Conservation (phyloP, 176 grass and related monocot genomes). For the Canna indica region DNA sequence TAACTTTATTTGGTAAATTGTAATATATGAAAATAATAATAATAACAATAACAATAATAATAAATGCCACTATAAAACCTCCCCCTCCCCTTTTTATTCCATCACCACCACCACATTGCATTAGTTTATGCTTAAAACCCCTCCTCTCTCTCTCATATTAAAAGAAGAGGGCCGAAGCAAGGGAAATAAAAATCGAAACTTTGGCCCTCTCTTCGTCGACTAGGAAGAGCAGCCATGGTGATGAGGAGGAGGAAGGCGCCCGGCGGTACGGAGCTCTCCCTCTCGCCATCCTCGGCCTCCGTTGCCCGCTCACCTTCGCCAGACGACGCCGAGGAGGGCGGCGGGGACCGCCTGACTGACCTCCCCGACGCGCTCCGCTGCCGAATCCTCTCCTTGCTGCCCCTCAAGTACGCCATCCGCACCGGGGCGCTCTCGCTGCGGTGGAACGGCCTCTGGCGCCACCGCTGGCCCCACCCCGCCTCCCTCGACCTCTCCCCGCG, state of each 20-base stretch:
- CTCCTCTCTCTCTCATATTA: background rate
- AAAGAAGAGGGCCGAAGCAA: background rate
- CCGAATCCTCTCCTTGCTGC: conserved; percentile 14
- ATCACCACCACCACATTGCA: no score
- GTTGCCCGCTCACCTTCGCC: background rate
- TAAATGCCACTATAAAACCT: no score
- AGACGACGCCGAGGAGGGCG: background rate
- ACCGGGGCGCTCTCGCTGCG: background rate
- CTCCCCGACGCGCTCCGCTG: conserved; percentile 5
- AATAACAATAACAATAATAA: no score
- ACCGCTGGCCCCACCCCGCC: conserved; percentile 27
- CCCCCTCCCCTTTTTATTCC: no score
- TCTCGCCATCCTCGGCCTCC: background rate
- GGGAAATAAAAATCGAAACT: background rate
- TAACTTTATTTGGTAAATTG: no score
- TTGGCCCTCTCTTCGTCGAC: background rate
- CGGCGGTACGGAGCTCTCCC: background rate
- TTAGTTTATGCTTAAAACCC: background rate
- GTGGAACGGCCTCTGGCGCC: conserved; percentile 13
- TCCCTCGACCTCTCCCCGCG: background rate
- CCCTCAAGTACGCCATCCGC: background rate
- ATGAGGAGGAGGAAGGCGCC: background rate
- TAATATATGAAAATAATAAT: no score
- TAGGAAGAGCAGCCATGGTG: background rate
- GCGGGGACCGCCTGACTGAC: background rate